Evolutionary conservation across 192 early-diverging fungal species (phyloP).

Genomic region (Backusella tuberculispora): DNA sequence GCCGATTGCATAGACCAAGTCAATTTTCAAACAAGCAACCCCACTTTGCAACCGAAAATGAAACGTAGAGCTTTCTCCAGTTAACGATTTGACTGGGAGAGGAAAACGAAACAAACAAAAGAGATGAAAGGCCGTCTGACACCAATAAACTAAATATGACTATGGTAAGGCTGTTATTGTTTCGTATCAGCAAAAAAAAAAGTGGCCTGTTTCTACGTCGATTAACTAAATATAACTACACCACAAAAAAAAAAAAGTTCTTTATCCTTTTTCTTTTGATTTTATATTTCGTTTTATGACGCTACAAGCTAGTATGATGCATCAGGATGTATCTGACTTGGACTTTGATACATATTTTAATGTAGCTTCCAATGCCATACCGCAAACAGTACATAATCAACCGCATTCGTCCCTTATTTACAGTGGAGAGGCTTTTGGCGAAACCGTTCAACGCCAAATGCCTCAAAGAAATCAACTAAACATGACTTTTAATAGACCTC

Average conservation of each 20-base stretch:
- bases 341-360: slow-evolving; percentile 24
- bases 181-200: slow-evolving; percentile 11
- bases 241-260: neutral
- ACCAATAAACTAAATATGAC: slow-evolving; percentile 8
- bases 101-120: neutral
- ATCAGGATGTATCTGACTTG: neutral
- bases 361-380: slow-evolving; percentile 9
- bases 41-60: neutral
- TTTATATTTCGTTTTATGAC: neutral
- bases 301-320: slow-evolving; percentile 6
- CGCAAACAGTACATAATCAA: neutral
- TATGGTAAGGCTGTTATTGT: neutral
- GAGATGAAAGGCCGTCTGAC: neutral
- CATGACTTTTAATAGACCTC: neutral
- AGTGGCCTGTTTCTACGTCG: slow-evolving; percentile 21
- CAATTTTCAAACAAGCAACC: neutral
- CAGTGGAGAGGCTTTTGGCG: neutral
- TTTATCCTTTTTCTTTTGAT: neutral
- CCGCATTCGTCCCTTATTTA: neutral
- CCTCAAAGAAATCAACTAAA: neutral
- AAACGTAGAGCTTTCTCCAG: neutral
- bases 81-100: neutral
- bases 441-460: neutral
- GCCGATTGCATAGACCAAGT: neutral
- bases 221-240: neutral